These are phyloP conservation scores for Pestalotiopsis sp. DNA, from an alignment of 2,329 filamentous ascomycete genomes.

Conservation along the genomic window DNA sequence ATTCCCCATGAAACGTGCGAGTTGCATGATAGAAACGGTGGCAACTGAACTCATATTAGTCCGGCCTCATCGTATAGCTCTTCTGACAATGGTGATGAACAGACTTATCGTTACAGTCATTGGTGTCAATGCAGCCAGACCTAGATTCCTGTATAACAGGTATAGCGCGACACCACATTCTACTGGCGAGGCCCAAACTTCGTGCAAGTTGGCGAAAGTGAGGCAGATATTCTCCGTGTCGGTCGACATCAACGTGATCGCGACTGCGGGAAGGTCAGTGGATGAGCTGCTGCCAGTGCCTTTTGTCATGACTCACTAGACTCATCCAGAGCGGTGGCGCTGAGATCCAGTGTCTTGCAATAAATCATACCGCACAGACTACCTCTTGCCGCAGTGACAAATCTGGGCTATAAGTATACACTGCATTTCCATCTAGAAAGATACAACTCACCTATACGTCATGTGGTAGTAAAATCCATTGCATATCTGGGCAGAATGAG, in stretches of 20 bases:
- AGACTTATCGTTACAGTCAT: slow-evolving; percentile 40
- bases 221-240: slow-evolving; percentile 36
- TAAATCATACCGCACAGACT: neutral
- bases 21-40: slow-evolving; percentile 18
- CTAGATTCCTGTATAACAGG: slow-evolving; percentile 47
- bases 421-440: neutral
- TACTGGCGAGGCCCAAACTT: slow-evolving; percentile 40
- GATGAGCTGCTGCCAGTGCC: neutral
- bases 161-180: slow-evolving; percentile 47
- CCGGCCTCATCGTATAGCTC: neutral
- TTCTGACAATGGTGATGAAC: neutral
- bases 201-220: slow-evolving; percentile 37
- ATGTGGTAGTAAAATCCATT: neutral
- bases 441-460: neutral
- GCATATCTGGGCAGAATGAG: neutral
- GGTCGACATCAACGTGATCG: neutral
- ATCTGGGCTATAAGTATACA: neutral
- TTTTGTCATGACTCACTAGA: neutral
- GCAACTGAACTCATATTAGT: slow-evolving; percentile 12
- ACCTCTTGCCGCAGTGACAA: neutral
- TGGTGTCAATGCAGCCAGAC: slow-evolving; percentile 47
- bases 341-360: neutral
- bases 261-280: neutral
- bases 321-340: neutral
- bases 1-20: slow-evolving; percentile 23